phyloP scores from a whole-genome alignment of 2,329 filamentous ascomycete genomes.

The Magnaporthales sp. region DNA sequence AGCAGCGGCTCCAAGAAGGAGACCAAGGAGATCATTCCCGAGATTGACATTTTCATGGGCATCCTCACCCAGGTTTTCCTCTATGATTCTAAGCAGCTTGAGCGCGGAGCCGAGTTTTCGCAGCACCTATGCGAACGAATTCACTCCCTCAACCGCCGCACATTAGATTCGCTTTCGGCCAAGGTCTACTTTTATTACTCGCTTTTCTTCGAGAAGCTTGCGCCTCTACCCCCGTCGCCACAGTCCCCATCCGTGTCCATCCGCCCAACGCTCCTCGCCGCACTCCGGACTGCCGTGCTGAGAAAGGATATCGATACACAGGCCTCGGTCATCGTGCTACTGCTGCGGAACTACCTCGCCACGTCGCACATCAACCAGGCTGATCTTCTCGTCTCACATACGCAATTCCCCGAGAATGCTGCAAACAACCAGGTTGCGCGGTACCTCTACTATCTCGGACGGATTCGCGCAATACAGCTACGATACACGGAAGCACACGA shows the following conservation, averaged over 20 bases:
- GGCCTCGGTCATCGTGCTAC: slow-evolving; percentile 86
- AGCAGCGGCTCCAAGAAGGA: slow-evolving; percentile 54
- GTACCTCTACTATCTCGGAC: slow-evolving; percentile 94
- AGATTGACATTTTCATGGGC: slow-evolving; percentile 81
- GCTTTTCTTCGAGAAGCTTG: slow-evolving; percentile 86
- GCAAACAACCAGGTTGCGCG: slow-evolving; percentile 97
- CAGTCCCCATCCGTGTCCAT: slow-evolving; percentile 81
- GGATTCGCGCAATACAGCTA: slow-evolving; percentile 92
- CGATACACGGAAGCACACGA: slow-evolving; percentile 96
- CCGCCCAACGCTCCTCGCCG: slow-evolving; percentile 76
- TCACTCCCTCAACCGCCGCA: slow-evolving; percentile 83
- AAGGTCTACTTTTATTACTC: slow-evolving; percentile 98
- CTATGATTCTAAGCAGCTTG: slow-evolving; percentile 73
- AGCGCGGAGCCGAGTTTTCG: slow-evolving; percentile 79
- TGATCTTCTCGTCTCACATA: slow-evolving; percentile 90
- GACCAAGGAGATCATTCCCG: slow-evolving; percentile 69
- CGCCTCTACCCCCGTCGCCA: slow-evolving; percentile 79
- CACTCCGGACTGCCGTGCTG: slow-evolving; percentile 88
- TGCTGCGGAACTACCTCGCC: slow-evolving; percentile 90
- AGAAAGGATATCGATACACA: slow-evolving; percentile 97
- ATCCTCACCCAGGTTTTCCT: slow-evolving; percentile 83
- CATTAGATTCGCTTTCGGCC: slow-evolving; percentile 84
- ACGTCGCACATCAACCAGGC: slow-evolving; percentile 97
- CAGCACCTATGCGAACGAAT: slow-evolving; percentile 74
- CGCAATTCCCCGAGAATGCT: slow-evolving; percentile 86